Percentiles rank a stretch among this genome's conserved stretches.
These are phyloP conservation scores for Claviceps quebecensis DNA, from an alignment of 2,329 filamentous ascomycete species.

Conservation along the genomic window DNA sequence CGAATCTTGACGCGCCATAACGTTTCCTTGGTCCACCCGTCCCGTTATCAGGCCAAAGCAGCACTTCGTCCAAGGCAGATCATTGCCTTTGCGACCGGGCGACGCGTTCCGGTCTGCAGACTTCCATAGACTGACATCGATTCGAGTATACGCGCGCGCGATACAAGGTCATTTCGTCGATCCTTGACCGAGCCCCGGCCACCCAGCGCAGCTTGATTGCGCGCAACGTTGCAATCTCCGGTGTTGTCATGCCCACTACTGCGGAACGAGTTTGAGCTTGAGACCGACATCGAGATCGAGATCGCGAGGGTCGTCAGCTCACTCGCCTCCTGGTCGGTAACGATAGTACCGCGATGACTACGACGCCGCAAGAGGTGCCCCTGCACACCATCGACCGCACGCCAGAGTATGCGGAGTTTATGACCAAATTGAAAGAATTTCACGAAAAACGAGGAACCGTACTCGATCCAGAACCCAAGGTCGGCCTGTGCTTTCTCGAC, in stretches of 20 bases:
- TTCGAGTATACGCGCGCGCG: slow-evolving; percentile 1
- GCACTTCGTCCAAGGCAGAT: slow-evolving; percentile 5
- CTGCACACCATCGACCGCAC: slow-evolving; percentile 41
- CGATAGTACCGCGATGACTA: slow-evolving; percentile 8
- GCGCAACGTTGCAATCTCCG: slow-evolving; percentile 1
- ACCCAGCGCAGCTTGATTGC: not conserved
- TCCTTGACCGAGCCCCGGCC: not conserved
- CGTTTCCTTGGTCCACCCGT: not conserved
- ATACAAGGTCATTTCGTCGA: not conserved
- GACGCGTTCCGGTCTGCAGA: slow-evolving; percentile 4
- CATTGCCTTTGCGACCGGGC: slow-evolving; percentile 11
- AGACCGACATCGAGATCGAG: not conserved
- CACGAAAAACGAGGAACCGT: slow-evolving; percentile 66
- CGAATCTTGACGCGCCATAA: slow-evolving; percentile 2
- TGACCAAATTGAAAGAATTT: slow-evolving; percentile 56
- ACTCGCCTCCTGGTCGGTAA: not conserved
- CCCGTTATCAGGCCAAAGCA: slow-evolving; percentile 1
- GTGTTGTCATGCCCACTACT: not conserved
- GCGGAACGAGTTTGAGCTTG: not conserved
- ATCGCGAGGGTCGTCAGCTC: not conserved
- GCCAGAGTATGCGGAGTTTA: slow-evolving; percentile 66
- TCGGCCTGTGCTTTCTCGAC: slow-evolving; percentile 64
- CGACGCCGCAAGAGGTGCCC: slow-evolving; percentile 21
- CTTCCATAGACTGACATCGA: slow-evolving; percentile 1
- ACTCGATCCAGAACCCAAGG: slow-evolving; percentile 69